Evolutionary conservation across 495 filamentous ascomycete species (phyloP).

Genomic region (Penicillium arizonense): DNA sequence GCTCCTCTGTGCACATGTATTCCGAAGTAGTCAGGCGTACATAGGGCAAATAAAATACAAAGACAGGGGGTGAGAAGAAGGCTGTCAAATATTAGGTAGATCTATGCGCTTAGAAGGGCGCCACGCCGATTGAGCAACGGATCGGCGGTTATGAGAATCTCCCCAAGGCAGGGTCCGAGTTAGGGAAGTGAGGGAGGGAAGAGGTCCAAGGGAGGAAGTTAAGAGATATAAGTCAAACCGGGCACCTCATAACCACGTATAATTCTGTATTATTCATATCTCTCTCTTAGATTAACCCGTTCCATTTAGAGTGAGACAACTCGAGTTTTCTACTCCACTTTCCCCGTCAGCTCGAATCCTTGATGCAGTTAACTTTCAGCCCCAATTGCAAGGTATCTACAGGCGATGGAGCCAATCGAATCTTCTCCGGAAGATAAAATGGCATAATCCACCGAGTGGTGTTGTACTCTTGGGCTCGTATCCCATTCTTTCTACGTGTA

Average conservation of each 20-base stretch:
- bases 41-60: slow-evolving; percentile 10
- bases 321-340: not conserved
- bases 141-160: slow-evolving; percentile 15
- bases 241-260: no score
- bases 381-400: slow-evolving; percentile 14
- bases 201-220: not conserved
- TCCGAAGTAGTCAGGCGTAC: slow-evolving; percentile 23
- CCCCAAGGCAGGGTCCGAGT: slow-evolving; percentile 5
- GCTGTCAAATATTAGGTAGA: slow-evolving; percentile 10
- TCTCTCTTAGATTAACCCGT: not conserved
- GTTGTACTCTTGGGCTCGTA: not conserved
- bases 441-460: slow-evolving; percentile 12
- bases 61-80: not conserved
- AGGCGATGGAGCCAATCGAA: slow-evolving; percentile 17
- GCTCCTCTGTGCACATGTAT: slow-evolving; percentile 38
- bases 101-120: slow-evolving; percentile 16
- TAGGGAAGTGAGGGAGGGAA: slow-evolving; percentile 7
- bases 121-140: slow-evolving; percentile 19
- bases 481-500: slow-evolving; percentile 5
- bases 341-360: slow-evolving; percentile 2
- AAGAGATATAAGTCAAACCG: not conserved
- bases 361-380: slow-evolving; percentile 6
- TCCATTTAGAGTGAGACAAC: slow-evolving; percentile 2
- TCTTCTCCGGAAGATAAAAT: slow-evolving; percentile 16
- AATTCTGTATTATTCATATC: slow-evolving; percentile 2